Conservation (phyloP, 768 basidiomycete genomes). For the Rhizopogon salebrosus region DNA sequence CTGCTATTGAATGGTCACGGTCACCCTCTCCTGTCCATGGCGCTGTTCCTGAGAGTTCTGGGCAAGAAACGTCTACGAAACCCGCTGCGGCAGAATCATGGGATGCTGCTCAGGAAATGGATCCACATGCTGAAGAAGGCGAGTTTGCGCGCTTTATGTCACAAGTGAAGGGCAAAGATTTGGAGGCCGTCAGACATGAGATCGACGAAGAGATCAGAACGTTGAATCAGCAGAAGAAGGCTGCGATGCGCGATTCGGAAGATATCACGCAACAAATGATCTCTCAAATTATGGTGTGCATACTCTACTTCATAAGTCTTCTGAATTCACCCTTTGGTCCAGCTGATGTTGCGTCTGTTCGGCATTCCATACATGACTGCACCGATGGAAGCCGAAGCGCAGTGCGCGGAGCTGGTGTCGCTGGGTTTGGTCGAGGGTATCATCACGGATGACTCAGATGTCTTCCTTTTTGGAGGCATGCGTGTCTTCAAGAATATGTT, state of each 20-base stretch:
- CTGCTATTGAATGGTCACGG: constrained; percentile 32
- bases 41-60: neutral
- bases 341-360: constrained; percentile 90
- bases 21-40: constrained; percentile 29
- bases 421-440: constrained; percentile 92
- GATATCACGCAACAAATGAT: constrained; percentile 96
- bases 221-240: constrained; percentile 79
- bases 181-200: constrained; percentile 78
- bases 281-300: constrained; percentile 66
- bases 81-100: constrained; percentile 42
- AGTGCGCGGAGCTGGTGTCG: constrained; percentile 87
- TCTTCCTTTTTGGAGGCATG: constrained; percentile 93
- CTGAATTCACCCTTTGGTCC: neutral
- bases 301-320: neutral
- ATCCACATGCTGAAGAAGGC: constrained; percentile 70
- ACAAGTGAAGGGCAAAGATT: constrained; percentile 80
- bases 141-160: constrained; percentile 93
- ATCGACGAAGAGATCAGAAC: constrained; percentile 87
- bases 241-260: constrained; percentile 90
- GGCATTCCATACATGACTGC: constrained; percentile 98
- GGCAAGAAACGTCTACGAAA: neutral
- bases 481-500: constrained; percentile 99
- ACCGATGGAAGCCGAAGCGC: constrained; percentile 99
- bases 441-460: constrained; percentile 98
- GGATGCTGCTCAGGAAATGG: constrained; percentile 87